These are phyloP conservation scores for Gynostemma pentaphyllum DNA, from an alignment of 306 rosid genomes.

Conservation along the genomic window DNA sequence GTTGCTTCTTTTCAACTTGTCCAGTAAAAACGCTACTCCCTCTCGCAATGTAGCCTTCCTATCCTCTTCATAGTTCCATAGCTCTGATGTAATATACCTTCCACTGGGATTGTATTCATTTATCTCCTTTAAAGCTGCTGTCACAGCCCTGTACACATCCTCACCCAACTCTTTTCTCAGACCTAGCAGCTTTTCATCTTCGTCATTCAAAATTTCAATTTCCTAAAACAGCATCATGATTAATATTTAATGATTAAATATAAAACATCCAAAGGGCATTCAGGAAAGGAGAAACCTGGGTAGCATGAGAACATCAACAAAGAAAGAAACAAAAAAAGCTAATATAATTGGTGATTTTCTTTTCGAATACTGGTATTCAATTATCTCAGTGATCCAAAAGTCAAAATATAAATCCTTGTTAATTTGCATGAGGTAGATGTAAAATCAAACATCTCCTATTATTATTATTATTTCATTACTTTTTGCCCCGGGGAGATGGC, in stretches of 20 bases:
- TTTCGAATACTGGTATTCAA: not conserved
- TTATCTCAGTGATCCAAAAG: not conserved
- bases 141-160: conserved; percentile 31
- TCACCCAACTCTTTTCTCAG: conserved; percentile 31
- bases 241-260: not conserved
- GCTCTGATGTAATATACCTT: conserved; percentile 34
- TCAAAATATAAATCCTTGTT: not conserved
- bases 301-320: not conserved
- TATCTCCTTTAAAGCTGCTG: conserved; percentile 36
- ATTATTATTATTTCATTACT: not conserved
- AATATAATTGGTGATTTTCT: not conserved
- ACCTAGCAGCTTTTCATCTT: conserved; percentile 32
- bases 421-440: too few relatives aligned
- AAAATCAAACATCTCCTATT: too few relatives aligned
- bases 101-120: conserved; percentile 58
- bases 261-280: not conserved
- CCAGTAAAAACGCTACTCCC: conserved; percentile 13
- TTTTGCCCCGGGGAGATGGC: not conserved
- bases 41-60: conserved; percentile 36
- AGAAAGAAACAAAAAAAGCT: not conserved
- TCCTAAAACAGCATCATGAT: conserved; percentile 14
- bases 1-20: conserved; percentile 9
- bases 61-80: conserved; percentile 40
- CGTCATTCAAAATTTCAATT: conserved; percentile 27
- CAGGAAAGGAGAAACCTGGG: not conserved